Conservation (phyloP, 345 rosid genomes). For the Linum trigynum region DNA sequence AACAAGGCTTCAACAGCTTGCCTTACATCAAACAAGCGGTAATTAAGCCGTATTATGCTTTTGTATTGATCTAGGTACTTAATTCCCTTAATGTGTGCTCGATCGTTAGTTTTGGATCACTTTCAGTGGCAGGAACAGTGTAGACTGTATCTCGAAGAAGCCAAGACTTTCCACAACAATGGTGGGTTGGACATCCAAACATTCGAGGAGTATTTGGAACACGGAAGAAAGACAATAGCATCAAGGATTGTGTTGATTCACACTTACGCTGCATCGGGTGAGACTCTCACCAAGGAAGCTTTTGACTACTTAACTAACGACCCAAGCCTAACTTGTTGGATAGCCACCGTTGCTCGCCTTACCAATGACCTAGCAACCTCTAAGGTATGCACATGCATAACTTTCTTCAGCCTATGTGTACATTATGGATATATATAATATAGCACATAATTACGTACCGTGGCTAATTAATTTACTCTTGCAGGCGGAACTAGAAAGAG, state of each 20-base stretch:
- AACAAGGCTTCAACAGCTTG: conserved; percentile 3
- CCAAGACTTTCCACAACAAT: conserved; percentile 7
- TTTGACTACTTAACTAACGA: neutral
- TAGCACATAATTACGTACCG: too few species aligned
- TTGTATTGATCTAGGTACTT: neutral
- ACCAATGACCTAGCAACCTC: conserved; percentile 18
- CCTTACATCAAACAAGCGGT: conserved; percentile 9
- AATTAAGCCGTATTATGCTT: too few species aligned
- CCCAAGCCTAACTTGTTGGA: neutral
- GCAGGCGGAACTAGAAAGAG: conserved; percentile 19
- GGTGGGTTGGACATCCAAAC: conserved; percentile 1
- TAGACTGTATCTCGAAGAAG: conserved; percentile 7
- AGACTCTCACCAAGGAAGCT: neutral
- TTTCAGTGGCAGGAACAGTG: conserved; percentile 15
- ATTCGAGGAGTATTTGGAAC: conserved; percentile 14
- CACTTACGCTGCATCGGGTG: neutral
- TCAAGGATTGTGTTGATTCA: neutral
- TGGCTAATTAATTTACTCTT: too few species aligned
- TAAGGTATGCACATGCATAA: neutral
- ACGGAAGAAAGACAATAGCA: conserved; percentile 1
- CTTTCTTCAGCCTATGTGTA: too few species aligned
- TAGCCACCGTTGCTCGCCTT: conserved; percentile 5
- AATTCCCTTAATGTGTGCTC: neutral
- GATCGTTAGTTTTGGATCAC: neutral
- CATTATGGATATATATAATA: too few species aligned